These are phyloP conservation scores for Termitomyces sp. DNA, from an alignment of 768 basidiomycete species.

Conservation along the genomic window DNA sequence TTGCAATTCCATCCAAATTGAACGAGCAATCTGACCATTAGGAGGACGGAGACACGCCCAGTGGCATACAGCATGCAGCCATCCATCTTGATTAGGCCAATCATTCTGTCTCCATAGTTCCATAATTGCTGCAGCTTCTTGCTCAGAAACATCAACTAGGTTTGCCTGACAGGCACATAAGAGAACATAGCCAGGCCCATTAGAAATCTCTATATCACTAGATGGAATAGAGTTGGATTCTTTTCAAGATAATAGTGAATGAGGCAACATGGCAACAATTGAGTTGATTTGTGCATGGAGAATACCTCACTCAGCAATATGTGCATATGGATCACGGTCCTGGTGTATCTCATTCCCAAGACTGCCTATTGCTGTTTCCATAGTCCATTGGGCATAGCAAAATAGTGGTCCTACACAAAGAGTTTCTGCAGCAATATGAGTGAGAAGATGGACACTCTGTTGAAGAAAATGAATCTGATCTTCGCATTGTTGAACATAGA, in stretches of 20 bases:
- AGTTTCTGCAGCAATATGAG: constrained; percentile 11
- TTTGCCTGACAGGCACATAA: background rate
- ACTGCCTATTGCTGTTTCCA: constrained; percentile 16
- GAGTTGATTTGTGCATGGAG: background rate
- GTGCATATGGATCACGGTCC: constrained; percentile 10
- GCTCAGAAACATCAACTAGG: background rate
- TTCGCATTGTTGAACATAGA: constrained; percentile 1
- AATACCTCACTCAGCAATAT: background rate
- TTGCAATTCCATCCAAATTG: constrained; percentile 19
- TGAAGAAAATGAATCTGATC: constrained; percentile 13
- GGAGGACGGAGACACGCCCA: constrained; percentile 17
- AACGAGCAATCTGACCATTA: constrained; percentile 21
- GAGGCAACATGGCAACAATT: background rate
- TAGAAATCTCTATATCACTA: background rate
- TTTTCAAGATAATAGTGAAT: background rate
- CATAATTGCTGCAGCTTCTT: background rate
- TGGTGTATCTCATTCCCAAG: constrained; percentile 16
- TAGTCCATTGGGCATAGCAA: constrained; percentile 13
- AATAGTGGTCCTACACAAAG: background rate
- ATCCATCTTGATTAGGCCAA: background rate
- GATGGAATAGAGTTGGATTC: background rate
- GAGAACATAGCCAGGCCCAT: background rate
- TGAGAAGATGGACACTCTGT: constrained; percentile 10
- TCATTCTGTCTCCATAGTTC: background rate
- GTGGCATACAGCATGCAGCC: constrained; percentile 10